These are phyloP conservation scores for Globisporangium uncinulatum DNA, from an alignment of 352 stramenopile species.

Conservation along the genomic window DNA sequence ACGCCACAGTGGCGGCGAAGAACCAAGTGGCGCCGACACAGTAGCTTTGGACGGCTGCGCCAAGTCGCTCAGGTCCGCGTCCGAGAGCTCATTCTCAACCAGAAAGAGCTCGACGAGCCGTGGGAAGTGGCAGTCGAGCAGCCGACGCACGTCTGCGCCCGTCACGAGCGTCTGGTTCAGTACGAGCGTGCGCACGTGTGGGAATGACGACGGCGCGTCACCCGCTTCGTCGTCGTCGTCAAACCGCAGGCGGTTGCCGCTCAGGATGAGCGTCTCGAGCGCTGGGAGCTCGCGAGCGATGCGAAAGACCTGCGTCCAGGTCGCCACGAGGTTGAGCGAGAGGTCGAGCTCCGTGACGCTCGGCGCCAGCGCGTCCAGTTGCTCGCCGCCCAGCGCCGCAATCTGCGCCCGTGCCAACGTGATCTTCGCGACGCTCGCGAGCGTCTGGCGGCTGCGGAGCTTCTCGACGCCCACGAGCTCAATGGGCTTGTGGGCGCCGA, in stretches of 20 bases:
- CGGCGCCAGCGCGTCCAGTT: constrained; percentile 36
- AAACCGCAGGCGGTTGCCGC: constrained; percentile 49
- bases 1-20: constrained; percentile 13
- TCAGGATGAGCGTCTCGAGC: constrained; percentile 72
- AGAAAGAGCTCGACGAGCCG: constrained; percentile 49
- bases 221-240: constrained; percentile 5
- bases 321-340: constrained; percentile 61
- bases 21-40: too few species aligned
- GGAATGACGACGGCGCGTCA: constrained; percentile 11
- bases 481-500: constrained; percentile 70
- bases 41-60: neutral
- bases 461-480: constrained; percentile 33
- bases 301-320: constrained; percentile 44
- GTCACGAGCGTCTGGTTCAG: constrained; percentile 54
- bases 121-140: constrained; percentile 54
- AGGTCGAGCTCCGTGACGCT: constrained; percentile 70
- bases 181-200: constrained; percentile 55
- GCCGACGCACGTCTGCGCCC: constrained; percentile 26
- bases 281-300: constrained; percentile 44
- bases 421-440: constrained; percentile 71
- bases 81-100: constrained; percentile 42
- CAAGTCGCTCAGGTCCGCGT: constrained; percentile 32
- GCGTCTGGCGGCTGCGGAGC: constrained; percentile 18
- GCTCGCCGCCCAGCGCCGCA: constrained; percentile 21
- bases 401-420: constrained; percentile 64